Evolutionary conservation across 2,329 filamentous ascomycete genomes (phyloP).

Genomic region (Fusarium mangiferae): DNA sequence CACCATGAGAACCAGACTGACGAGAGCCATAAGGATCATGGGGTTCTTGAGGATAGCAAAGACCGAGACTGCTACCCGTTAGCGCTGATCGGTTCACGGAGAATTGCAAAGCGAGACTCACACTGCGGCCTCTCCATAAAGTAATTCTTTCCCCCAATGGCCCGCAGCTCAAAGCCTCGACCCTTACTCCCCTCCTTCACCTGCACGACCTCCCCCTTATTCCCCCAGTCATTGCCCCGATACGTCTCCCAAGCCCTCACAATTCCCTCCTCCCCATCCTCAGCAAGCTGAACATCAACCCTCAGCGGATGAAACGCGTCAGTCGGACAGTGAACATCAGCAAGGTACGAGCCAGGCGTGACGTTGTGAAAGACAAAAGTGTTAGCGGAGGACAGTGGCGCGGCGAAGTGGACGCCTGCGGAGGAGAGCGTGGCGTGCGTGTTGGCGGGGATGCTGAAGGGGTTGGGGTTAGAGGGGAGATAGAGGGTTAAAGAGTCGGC

Average conservation of each 20-base stretch:
- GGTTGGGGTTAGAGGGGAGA: slow-evolving; percentile 61
- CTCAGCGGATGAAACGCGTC: slow-evolving; percentile 82
- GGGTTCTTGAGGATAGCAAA: slow-evolving; percentile 88
- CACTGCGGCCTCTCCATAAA: slow-evolving; percentile 81
- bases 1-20: slow-evolving; percentile 84
- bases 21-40: slow-evolving; percentile 92
- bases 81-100: background rate
- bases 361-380: slow-evolving; percentile 82
- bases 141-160: slow-evolving; percentile 74
- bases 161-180: slow-evolving; percentile 69
- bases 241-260: slow-evolving; percentile 85
- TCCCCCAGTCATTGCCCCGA: slow-evolving; percentile 88
- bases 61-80: slow-evolving; percentile 70
- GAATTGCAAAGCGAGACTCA: slow-evolving; percentile 58
- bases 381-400: slow-evolving; percentile 74
- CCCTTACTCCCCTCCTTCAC: slow-evolving; percentile 52
- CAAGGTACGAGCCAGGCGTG: slow-evolving; percentile 78
- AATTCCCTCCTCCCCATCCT: slow-evolving; percentile 47
- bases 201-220: slow-evolving; percentile 74
- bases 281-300: slow-evolving; percentile 70
- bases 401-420: slow-evolving; percentile 54
- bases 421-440: slow-evolving; percentile 71
- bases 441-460: slow-evolving; percentile 67
- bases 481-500: slow-evolving; percentile 55
- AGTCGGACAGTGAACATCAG: slow-evolving; percentile 80